Conservation (phyloP, 345 rosid species). For the Linum usitatissimum region DNA sequence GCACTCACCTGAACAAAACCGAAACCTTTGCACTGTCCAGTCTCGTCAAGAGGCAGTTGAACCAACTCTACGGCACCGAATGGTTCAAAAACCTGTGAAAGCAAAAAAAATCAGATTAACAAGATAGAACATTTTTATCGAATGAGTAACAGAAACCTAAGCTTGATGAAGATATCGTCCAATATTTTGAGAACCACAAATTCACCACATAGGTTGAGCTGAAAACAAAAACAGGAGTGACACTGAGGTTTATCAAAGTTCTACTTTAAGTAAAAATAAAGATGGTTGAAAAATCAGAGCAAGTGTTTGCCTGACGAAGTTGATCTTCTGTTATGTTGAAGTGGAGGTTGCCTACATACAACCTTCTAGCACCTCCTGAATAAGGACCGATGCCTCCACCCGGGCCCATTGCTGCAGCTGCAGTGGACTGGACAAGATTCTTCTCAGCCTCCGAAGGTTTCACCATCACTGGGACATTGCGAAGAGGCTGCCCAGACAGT, state of each 20-base stretch:
- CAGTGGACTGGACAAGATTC: slow-evolving; percentile 89
- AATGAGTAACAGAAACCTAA: background rate
- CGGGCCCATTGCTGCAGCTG: slow-evolving; percentile 47
- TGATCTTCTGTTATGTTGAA: slow-evolving; percentile 81
- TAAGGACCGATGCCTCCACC: slow-evolving; percentile 58
- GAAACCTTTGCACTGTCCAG: slow-evolving; percentile 86
- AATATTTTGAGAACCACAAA: background rate
- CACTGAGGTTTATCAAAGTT: background rate
- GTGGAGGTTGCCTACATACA: slow-evolving; percentile 91
- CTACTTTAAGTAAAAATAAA: too few species aligned
- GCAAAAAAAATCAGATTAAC: background rate
- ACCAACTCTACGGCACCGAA: slow-evolving; percentile 94
- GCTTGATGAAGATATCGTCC: too few species aligned
- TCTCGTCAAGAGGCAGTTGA: slow-evolving; percentile 83
- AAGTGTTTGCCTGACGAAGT: slow-evolving; percentile 57
- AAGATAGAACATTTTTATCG: background rate
- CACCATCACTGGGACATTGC: slow-evolving; percentile 92
- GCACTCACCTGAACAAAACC: slow-evolving; percentile 87
- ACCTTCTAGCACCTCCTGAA: slow-evolving; percentile 80
- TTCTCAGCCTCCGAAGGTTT: slow-evolving; percentile 99
- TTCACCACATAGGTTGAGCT: background rate
- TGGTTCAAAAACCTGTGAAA: slow-evolving; percentile 75
- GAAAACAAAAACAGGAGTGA: background rate
- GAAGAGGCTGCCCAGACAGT: slow-evolving; percentile 94
- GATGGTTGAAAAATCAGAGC: background rate